Base-by-base conservation (phyloP, 2,329 filamentous ascomycete species). In the Xylariaceae sp. region DNA sequence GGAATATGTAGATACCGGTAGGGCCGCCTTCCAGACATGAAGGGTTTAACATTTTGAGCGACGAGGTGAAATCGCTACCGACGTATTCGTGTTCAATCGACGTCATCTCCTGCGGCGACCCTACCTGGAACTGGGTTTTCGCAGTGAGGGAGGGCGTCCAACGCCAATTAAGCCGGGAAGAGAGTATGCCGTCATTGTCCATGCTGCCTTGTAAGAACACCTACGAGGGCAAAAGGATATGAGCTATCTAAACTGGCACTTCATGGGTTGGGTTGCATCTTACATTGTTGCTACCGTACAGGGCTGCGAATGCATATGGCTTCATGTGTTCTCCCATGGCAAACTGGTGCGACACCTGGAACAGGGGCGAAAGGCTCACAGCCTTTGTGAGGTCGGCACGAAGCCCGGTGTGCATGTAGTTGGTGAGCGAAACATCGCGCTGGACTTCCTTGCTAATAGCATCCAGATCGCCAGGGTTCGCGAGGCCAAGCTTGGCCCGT, bases 271-370 rank as follows among this genome's bases (percentile, higher is more conserved):
- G 34, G 34, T n/a, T 28, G 44, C 39, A 28, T 13, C 76, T 54
- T 67, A 96, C 90, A 75, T 88, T 90, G 66, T 84, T 85, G 51
- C 86, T 95, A 54, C 92, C 92, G 63, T 92, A 96, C 59, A 98
- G 79, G 50, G 86, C 87, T 53, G 88, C 87, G 68, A 97, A 95
- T 39, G 87, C 88, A 68, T 98, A 98, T 26, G 92, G 92, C 62
- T 89, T 89, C 64, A 94, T 74, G 52, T 85, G 81, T 67, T 95
- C 88, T 55, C 92, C 90, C 78, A 96, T 87, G 40, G 90, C 84
- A 65, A 98, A 92, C 55, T 92, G 87, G 70, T 98, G 92, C 51
- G 90, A 96, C 55, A 96, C 85, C 69, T 97, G 90, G 75, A 98
- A 98, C 53, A 97, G 72, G 42, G 92, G 92, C 41, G 82, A 79